A percentile compares a stretch with the other conserved stretches of the same genome.
These are phyloP conservation scores for Paecilomyces dactylethromorphus DNA, from an alignment of 2,329 filamentous ascomycete species.

Conservation along the genomic window DNA sequence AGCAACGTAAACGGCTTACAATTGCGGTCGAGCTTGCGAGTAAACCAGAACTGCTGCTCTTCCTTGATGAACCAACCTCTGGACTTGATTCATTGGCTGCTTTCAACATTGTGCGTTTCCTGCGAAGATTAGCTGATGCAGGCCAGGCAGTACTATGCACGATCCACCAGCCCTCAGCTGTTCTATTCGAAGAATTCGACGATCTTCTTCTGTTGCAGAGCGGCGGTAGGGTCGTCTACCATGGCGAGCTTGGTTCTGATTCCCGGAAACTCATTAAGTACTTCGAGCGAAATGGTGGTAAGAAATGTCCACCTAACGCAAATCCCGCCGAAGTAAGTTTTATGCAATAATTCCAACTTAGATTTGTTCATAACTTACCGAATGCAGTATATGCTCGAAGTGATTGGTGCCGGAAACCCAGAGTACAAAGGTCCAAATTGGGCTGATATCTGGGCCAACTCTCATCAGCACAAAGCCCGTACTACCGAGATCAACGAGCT, in stretches of 20 bases:
- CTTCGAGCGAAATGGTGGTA: constrained; percentile 59
- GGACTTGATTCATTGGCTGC: constrained; percentile 65
- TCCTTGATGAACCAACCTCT: constrained; percentile 58
- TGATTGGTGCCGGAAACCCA: constrained; percentile 57
- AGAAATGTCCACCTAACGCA: constrained; percentile 53
- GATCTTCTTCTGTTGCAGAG: constrained; percentile 70
- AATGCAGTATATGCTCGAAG: constrained; percentile 73
- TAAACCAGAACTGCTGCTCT: constrained; percentile 55
- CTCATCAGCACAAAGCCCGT: constrained; percentile 42
- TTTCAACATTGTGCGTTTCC: constrained; percentile 56
- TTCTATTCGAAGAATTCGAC: constrained; percentile 84
- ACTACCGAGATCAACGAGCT: constrained; percentile 49
- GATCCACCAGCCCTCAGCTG: constrained; percentile 83
- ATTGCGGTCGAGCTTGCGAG: constrained; percentile 58
- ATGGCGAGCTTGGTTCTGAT: constrained; percentile 74
- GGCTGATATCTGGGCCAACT: constrained; percentile 55
- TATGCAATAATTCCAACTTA: too few relatives aligned
- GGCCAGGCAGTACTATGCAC: constrained; percentile 87
- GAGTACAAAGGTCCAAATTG: constrained; percentile 57
- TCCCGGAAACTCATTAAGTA: constrained; percentile 64
- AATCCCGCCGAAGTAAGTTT: constrained; percentile 59
- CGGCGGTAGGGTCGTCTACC: constrained; percentile 78
- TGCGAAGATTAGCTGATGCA: constrained; percentile 59
- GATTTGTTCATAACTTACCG: constrained; percentile 25
- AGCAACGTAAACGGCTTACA: constrained; percentile 62